phyloP scores from a whole-genome alignment of 176 grass and related monocot genomes.

The Avena eriantha region DNA sequence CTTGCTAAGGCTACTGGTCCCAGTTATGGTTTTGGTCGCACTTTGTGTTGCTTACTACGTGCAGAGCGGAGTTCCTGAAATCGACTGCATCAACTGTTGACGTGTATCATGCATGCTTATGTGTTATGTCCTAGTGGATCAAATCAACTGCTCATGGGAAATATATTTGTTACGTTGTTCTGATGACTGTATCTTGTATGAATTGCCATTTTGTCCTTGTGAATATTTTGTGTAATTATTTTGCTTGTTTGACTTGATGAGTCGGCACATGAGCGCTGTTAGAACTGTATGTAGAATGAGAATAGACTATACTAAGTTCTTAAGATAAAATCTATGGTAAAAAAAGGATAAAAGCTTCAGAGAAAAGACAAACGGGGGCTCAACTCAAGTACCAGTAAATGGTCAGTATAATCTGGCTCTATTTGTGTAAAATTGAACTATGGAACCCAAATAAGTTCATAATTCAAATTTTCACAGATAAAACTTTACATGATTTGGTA shows the following conservation, averaged over 20 bases:
- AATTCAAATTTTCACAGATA: background rate
- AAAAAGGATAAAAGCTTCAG: background rate
- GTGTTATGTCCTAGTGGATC: background rate
- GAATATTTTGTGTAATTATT: background rate
- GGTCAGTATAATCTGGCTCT: background rate
- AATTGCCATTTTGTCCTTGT: background rate
- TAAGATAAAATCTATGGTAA: background rate
- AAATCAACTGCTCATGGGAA: background rate
- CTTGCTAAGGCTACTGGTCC: slow-evolving; percentile 47
- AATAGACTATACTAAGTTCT: background rate
- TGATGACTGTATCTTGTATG: background rate
- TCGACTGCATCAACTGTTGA: slow-evolving; percentile 58
- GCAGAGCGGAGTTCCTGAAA: slow-evolving; percentile 42
- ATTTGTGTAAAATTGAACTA: background rate
- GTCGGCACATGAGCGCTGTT: background rate
- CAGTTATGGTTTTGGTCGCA: slow-evolving; percentile 47
- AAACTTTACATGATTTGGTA: background rate
- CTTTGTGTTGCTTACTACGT: slow-evolving; percentile 50
- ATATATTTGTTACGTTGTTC: background rate
- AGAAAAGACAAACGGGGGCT: background rate
- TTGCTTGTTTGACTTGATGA: background rate
- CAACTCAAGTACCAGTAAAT: background rate
- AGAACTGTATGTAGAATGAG: background rate
- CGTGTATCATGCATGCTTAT: background rate
- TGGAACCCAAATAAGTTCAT: background rate